These are phyloP conservation scores for Aspergillus spinulosporus DNA, from an alignment of 2,329 filamentous ascomycete genomes.

Conservation along the genomic window DNA sequence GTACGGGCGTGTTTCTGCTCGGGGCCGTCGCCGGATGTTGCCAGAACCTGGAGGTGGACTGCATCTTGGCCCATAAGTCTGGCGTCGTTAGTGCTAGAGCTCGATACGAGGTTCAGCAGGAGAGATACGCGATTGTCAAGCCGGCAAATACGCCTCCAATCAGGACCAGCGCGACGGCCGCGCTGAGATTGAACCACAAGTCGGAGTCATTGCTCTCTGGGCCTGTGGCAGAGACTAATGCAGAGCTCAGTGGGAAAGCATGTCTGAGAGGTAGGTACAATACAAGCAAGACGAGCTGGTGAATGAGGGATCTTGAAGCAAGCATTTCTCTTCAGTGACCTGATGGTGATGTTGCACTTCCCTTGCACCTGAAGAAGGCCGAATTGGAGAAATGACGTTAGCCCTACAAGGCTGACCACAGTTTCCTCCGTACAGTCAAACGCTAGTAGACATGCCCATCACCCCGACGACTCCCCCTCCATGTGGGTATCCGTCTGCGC, in stretches of 20 bases:
- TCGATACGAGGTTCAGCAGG: not conserved
- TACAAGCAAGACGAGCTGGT: not conserved
- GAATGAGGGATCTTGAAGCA: not conserved
- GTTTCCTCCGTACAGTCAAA: too few species aligned
- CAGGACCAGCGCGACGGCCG: conserved; percentile 4
- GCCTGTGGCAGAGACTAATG: not conserved
- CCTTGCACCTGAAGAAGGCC: not conserved
- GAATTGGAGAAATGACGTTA: not conserved
- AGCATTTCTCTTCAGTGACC: not conserved
- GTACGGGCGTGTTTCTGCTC: not conserved
- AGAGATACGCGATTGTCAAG: conserved; percentile 1
- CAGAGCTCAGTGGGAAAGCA: not conserved
- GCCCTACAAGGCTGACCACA: conserved; percentile 6
- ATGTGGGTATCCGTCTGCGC: not conserved
- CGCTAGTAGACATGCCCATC: too few species aligned
- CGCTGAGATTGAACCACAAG: conserved; percentile 1
- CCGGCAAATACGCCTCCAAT: conserved; percentile 7
- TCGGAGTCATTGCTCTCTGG: not conserved
- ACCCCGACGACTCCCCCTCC: too few species aligned
- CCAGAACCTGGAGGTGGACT: conserved; percentile 6
- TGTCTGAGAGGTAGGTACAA: not conserved
- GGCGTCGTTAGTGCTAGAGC: not conserved
- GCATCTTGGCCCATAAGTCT: conserved; percentile 6
- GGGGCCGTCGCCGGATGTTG: not conserved
- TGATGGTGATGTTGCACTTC: too few species aligned